These are phyloP conservation scores for Xylariaceae sp. DNA, from an alignment of 2,329 filamentous ascomycete species.

Conservation along the genomic window DNA sequence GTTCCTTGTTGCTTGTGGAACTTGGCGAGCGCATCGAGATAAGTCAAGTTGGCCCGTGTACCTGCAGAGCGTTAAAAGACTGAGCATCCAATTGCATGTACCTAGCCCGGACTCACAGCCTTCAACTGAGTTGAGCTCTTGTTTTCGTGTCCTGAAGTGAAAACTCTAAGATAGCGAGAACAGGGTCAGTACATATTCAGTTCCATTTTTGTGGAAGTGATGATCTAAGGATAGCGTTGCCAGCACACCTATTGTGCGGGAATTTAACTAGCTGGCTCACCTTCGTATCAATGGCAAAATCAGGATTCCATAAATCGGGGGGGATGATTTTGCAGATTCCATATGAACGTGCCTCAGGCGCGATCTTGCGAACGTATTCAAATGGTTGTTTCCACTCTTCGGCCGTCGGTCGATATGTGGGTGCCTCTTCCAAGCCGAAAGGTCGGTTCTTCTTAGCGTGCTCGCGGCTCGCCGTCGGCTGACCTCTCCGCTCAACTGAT, in stretches of 20 bases:
- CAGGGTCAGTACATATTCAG: background rate
- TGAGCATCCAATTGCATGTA: background rate
- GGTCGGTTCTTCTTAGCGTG: conserved; percentile 71
- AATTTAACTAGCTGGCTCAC: conserved; percentile 44
- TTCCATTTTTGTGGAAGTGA: too few species aligned
- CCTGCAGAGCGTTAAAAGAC: conserved; percentile 52
- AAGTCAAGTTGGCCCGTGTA: conserved; percentile 91
- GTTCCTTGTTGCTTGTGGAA: conserved; percentile 96
- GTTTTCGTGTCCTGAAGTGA: conserved; percentile 91
- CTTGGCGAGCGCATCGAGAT: conserved; percentile 89
- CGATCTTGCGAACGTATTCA: conserved; percentile 88
- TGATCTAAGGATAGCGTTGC: too few species aligned
- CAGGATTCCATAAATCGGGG: conserved; percentile 86
- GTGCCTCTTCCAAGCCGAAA: conserved; percentile 82
- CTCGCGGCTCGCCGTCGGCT: conserved; percentile 71
- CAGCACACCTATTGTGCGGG: background rate
- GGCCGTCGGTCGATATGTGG: conserved; percentile 81
- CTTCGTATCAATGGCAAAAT: conserved; percentile 95
- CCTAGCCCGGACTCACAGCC: conserved; percentile 60
- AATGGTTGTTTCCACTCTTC: conserved; percentile 95
- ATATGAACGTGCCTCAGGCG: conserved; percentile 77
- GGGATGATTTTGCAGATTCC: conserved; percentile 96
- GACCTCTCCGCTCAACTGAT: conserved; percentile 86
- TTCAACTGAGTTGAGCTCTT: conserved; percentile 96
- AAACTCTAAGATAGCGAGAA: conserved; percentile 60